Percentiles rank a stretch among this genome's conserved stretches.
These are phyloP conservation scores for Fraxinus greggii DNA, from an alignment of 305 asterid species.

Conservation along the genomic window DNA sequence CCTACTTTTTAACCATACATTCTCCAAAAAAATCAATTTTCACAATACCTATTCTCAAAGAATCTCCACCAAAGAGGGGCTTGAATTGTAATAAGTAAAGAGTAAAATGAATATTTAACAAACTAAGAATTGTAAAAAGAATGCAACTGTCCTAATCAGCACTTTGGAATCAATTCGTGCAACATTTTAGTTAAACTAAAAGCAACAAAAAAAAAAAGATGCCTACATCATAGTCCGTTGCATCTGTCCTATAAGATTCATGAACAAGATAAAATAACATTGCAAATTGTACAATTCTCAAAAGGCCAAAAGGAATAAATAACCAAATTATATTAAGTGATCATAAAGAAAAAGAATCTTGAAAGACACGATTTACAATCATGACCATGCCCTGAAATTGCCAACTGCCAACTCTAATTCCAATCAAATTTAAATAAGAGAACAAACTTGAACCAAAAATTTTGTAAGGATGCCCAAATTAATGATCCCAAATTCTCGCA, in stretches of 20 bases:
- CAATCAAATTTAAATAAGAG: too few species aligned
- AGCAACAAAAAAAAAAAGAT: not conserved
- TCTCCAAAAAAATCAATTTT: too few species aligned
- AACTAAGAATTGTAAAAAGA: not conserved
- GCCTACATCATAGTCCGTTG: not conserved
- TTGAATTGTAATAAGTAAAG: not conserved
- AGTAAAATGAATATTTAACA: not conserved
- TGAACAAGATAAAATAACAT: not conserved
- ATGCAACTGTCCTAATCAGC: not conserved
- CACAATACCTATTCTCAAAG: too few species aligned
- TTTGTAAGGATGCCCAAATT: not conserved
- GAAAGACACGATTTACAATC: not conserved
- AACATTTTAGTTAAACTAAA: not conserved
- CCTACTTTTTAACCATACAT: too few species aligned
- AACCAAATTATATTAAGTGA: not conserved
- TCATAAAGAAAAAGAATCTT: conserved; percentile 1
- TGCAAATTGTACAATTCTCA: not conserved
- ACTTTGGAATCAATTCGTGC: conserved; percentile 2
- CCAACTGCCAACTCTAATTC: too few species aligned
- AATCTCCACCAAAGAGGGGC: not conserved
- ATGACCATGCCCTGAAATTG: too few species aligned
- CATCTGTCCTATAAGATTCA: conserved; percentile 5
- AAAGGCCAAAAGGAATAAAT: conserved; percentile 5
- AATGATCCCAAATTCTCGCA: not conserved
- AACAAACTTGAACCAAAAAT: not conserved